These are phyloP conservation scores for Tricholoma saponaceum DNA, from an alignment of 768 basidiomycete genomes.

Conservation along the genomic window DNA sequence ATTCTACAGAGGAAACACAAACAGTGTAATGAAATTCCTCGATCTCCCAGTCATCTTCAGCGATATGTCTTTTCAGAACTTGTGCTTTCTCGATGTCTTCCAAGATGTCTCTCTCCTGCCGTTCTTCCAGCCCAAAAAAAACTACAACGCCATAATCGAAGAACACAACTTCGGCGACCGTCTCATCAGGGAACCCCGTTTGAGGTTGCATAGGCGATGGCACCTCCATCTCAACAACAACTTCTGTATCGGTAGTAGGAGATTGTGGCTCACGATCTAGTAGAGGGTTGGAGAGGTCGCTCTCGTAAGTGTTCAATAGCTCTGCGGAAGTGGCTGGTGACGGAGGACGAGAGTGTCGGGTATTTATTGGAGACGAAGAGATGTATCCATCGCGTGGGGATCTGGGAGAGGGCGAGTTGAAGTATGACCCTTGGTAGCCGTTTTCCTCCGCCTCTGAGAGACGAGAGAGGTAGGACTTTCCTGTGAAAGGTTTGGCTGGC, in stretches of 20 bases:
- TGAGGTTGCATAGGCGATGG: conserved; percentile 11
- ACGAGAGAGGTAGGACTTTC: conserved; percentile 58
- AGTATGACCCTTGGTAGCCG: conserved; percentile 87
- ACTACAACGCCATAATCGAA: conserved; percentile 89
- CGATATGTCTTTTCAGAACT: conserved; percentile 55
- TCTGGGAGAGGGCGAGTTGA: conserved; percentile 35
- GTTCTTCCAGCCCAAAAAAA: conserved; percentile 83
- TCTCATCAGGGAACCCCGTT: conserved; percentile 31
- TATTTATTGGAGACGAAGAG: conserved; percentile 37
- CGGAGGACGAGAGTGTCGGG: conserved; percentile 19
- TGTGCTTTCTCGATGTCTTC: conserved; percentile 80
- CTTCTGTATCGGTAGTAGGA: conserved; percentile 7
- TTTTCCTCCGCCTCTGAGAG: conserved; percentile 88
- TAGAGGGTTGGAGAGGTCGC: not conserved
- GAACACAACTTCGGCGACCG: conserved; percentile 72
- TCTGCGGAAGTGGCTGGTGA: conserved; percentile 3
- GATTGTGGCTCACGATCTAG: conserved; percentile 11
- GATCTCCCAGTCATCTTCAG: conserved; percentile 80
- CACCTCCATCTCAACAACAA: not conserved
- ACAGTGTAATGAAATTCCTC: conserved; percentile 92
- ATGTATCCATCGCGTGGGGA: conserved; percentile 61
- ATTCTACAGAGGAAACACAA: conserved; percentile 4
- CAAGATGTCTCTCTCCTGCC: conserved; percentile 75
- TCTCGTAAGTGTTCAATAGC: conserved; percentile 3
- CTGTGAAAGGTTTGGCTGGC: conserved; percentile 45